Evolutionary conservation across 1,284 basidiomycete genomes (phyloP), one percentile per base, ranked within the genome.

Genomic region (Coniophora puteana): DNA sequence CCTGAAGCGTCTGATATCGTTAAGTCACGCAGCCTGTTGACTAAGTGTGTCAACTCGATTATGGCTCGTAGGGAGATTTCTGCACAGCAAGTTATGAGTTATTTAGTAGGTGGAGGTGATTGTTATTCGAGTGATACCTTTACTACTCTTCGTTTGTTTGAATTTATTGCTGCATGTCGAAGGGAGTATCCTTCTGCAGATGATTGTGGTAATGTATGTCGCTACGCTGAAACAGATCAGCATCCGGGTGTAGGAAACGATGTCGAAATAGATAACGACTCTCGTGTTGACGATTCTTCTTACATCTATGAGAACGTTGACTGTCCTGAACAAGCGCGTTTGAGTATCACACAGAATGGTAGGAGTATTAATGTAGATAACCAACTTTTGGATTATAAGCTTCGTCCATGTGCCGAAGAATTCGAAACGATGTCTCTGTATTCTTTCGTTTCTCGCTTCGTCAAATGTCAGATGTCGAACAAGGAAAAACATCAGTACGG

Each of bases 1-100:
- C n/a, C n/a, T n/a, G n/a, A n/a, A n/a, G n/a, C n/a, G n/a, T n/a
- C n/a, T n/a, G n/a, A n/a, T n/a, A n/a, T n/a, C n/a, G n/a, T n/a
- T n/a, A n/a, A n/a, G n/a, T n/a, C n/a, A n/a, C 25, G 11, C 4
- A 38, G 16, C 11, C 10, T 38, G 8, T 26, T 38, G 7, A 38
- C 36, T 7, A 29, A 38, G n/a, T 29, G 23, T 13, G 36, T 38
- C 6, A 38, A 38, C 11, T n/a, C 24, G 0, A 16, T 38, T 20
- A 38, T 38, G 36, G 36, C 24, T 0, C n/a, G 10, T 8, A 23
- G 28, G 13, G 36, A 38, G 8, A 26, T 29, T 2, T 38, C 36
- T 3, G 24, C 25, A 12, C 36, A 38, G n/a, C 26, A 29, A 13
- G 36, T 38, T 4, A 38, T 38, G 36, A 38, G 36, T 13, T 29